Evolutionary conservation across 2,329 filamentous ascomycete genomes (phyloP).

Genomic region (Calonectria fujianensis): DNA sequence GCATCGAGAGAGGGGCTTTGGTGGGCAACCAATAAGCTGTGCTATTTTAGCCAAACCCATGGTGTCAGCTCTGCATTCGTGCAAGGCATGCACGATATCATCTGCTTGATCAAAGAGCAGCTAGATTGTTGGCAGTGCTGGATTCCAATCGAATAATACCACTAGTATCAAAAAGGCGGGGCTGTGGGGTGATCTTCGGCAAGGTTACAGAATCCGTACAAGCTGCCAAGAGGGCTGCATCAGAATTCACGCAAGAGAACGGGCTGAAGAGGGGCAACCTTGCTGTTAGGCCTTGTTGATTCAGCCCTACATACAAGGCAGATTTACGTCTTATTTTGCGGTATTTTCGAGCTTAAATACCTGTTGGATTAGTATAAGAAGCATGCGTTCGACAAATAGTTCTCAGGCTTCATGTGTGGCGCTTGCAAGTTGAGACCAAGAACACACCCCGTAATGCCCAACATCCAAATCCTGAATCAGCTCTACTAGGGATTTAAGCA

Average conservation of each 20-base stretch:
- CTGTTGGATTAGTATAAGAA: neutral
- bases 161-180: neutral
- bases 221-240: neutral
- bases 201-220: neutral
- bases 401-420: neutral
- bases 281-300: neutral
- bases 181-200: neutral
- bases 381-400: neutral
- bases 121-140: neutral
- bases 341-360: neutral
- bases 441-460: neutral
- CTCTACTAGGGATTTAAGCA: neutral
- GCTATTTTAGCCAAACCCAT: neutral
- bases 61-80: slow-evolving; percentile 14
- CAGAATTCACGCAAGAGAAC: neutral
- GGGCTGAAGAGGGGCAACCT: neutral
- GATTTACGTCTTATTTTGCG: neutral
- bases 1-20: neutral
- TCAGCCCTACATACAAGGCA: neutral
- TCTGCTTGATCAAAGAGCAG: slow-evolving; percentile 8
- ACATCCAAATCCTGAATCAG: neutral
- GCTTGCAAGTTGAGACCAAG: neutral
- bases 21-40: neutral
- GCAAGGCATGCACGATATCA: slow-evolving; percentile 3
- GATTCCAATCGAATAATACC: neutral